Evolutionary conservation across 163 green algal genomes (phyloP).

Genomic region (Chlamydomonas reinhardtii): DNA sequence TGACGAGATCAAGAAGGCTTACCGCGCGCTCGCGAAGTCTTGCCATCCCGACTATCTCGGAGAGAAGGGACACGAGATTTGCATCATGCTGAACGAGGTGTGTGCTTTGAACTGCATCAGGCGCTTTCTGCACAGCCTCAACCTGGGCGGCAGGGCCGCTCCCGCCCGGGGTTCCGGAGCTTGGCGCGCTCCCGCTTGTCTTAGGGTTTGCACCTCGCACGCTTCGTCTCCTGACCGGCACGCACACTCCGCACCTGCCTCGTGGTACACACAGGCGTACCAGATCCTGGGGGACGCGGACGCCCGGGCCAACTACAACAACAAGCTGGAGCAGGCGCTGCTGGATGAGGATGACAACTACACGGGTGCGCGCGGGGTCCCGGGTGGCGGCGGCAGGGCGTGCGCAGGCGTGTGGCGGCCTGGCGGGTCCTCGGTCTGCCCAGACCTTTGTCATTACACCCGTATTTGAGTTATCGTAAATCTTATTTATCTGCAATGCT

Average conservation of each 20-base stretch:
- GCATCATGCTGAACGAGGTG: constrained; percentile 91
- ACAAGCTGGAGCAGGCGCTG: constrained; percentile 79
- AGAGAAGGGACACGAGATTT: constrained; percentile 87
- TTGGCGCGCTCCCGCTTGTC: background rate
- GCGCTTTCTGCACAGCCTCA: too few relatives aligned
- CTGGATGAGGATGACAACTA: constrained; percentile 81
- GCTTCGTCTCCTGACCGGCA: too few relatives aligned
- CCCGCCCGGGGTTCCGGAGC: background rate
- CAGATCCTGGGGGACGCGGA: constrained; percentile 58
- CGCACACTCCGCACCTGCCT: too few relatives aligned
- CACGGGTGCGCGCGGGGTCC: constrained; percentile 67
- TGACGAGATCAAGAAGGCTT: constrained; percentile 86
- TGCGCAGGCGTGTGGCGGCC: background rate
- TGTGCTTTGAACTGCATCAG: background rate
- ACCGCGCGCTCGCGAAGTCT: constrained; percentile 82
- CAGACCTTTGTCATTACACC: too few relatives aligned
- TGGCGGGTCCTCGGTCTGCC: too few relatives aligned
- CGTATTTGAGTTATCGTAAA: too few relatives aligned
- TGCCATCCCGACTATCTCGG: constrained; percentile 86
- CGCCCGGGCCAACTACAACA: constrained; percentile 80
- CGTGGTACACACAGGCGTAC: constrained; percentile 42
- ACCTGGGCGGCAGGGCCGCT: too few relatives aligned
- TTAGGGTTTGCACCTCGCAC: background rate
- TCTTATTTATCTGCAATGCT: too few relatives aligned
- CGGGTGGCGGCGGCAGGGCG: too few relatives aligned